Evolutionary conservation across 140 eudicot species (phyloP), one percentile per base, ranked within the genome.

Genomic region (Cichorium intybus): DNA sequence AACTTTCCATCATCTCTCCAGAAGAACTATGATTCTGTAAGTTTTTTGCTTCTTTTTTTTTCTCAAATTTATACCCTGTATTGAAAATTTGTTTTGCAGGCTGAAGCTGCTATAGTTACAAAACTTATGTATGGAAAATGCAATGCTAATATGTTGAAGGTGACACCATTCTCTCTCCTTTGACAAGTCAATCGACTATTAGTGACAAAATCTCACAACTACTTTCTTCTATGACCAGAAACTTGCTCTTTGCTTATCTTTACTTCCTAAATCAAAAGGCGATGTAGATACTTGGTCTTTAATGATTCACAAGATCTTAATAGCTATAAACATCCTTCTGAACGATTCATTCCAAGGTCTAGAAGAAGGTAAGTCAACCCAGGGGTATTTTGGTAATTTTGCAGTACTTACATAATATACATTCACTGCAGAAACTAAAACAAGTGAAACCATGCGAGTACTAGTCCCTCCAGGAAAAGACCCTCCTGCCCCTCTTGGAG

Each of bases 251-350:
- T 86, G 90, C 75, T 77, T 94, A 70, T 86, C 97, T 33, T 61
- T 74, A 69, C 99, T 94, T 80, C 97, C 99, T 21, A 86, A 86
- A 80, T 80, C 99, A 61, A 81, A 46, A 78, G 97, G 91, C 64
- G 97, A 89, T 59, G 94, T 68, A 74, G 95, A 86, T 22, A 88
- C 87, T 83, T 88, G 99, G 99, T 81, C 62, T 9, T 61, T 80
- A 72, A 77, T 89, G 99, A 79, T 94, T 86, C 86, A 78, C 31
- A 94, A 86, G 81, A 72, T 94, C 64, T 73, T 94, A 72, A 43
- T 94, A 31, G 79, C 83, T 49, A 66, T 94, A 10, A 82, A 77
- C 73, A 67, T 26, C 75, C 89, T 79, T 53, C 63, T 94, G 29
- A 82, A 73, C 59, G 93, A 84, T 49, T 82, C 84, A 10, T 84